Evolutionary conservation across 352 stramenopile species (phyloP), one percentile per base, ranked within the genome.

Genomic region (Globisporangium cederbergense): DNA sequence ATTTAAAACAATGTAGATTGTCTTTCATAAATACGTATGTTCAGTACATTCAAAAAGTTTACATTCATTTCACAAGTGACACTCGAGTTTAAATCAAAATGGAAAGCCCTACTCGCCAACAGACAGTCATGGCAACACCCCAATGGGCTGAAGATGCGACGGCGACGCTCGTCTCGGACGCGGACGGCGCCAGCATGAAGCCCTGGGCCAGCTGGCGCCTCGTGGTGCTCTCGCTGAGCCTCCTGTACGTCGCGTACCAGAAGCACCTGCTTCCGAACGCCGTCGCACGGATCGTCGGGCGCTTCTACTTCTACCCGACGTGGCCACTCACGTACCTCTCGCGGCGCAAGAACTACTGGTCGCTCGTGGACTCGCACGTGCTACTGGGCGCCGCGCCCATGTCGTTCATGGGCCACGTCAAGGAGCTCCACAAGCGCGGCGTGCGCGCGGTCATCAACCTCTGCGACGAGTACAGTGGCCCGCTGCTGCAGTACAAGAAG

Each of bases 381-480:
- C 63, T 98, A 2, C 72, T 98, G 40, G 95, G 95, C 36, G 95
- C 90, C 13, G 95, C 91, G 42, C 93, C 93, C 10, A 96, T 98
- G 79, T 77, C 82, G 16, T 95, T 96, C 64, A 79, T 97, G 71
- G 68, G 78, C 32, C 89, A 97, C 76, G 88, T 96, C 30, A 69
- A 96, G 38, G 75, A 72, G 54, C 72, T 98, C 3, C 67, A 91
- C 53, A 77, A 89, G 36, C 76, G 83, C 60, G 77, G 90, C 13
- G 83, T 98, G 13, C 83, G 89, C 25, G 94, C 89, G 20, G 92
- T 98, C 13, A 79, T 98, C 40, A 99, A 99, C 62, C 80, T 99
- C 63, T 99, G 95, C 69, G 94, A 98, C 65, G 96, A 99, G 75
- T 99, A 98, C 68, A 50, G 62, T 2, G 96, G 96, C 0, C 96